These are phyloP conservation scores for Cyclotella distinguenda DNA, from an alignment of 108 stramenopile species.

Conservation along the genomic window DNA sequence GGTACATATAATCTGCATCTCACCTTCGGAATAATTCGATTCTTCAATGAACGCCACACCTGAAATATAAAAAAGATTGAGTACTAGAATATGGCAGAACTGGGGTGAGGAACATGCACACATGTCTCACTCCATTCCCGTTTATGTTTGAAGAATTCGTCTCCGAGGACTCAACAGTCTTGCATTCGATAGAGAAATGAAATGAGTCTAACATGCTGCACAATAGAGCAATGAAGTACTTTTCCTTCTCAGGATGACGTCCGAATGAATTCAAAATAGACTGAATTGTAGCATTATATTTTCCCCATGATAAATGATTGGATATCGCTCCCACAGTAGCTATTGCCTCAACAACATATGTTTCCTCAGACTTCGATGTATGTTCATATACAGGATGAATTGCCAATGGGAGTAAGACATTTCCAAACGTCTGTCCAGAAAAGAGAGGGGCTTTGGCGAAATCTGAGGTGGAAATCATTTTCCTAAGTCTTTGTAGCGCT, in stretches of 20 bases:
- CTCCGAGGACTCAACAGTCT: conserved; percentile 8
- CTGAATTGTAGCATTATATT: conserved; percentile 72
- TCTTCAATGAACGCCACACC: conserved; percentile 76
- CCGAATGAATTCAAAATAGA: conserved; percentile 64
- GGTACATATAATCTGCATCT: too few species aligned
- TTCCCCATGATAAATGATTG: conserved; percentile 79
- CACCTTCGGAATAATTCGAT: conserved; percentile 76
- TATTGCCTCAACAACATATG: conserved; percentile 72
- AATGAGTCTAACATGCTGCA: conserved; percentile 85
- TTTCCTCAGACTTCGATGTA: conserved; percentile 71
- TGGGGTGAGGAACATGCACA: background rate
- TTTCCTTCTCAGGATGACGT: conserved; percentile 75
- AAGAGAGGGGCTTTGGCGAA: conserved; percentile 21
- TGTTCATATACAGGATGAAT: conserved; percentile 85
- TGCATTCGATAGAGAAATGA: conserved; percentile 70
- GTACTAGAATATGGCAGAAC: background rate
- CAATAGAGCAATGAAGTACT: conserved; percentile 68
- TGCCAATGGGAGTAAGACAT: conserved; percentile 85
- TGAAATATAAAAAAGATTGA: conserved; percentile 1
- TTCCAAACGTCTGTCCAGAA: conserved; percentile 60
- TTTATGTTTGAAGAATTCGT: conserved; percentile 8
- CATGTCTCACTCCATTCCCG: conserved; percentile 33
- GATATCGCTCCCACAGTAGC: conserved; percentile 78
- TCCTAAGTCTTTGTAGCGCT: conserved; percentile 79
- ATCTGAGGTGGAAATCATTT: conserved; percentile 38